These are phyloP conservation scores for Nadsonia commutata DNA, from an alignment of 1,139 yeast genomes.

Conservation along the genomic window DNA sequence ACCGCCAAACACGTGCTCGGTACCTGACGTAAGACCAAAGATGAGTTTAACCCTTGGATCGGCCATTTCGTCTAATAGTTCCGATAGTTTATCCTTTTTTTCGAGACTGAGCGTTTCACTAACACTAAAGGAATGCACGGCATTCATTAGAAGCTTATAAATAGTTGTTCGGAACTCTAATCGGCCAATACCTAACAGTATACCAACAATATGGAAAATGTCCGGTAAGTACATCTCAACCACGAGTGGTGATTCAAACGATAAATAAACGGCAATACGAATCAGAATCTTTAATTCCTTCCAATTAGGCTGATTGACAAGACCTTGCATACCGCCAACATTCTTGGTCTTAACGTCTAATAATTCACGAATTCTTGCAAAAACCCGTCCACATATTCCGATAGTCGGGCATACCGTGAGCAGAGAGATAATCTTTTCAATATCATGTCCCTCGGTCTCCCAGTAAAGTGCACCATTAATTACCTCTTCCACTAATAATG, in stretches of 20 bases:
- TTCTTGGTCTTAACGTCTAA: neutral
- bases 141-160: slow-evolving; percentile 51
- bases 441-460: slow-evolving; percentile 27
- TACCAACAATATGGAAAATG: slow-evolving; percentile 50
- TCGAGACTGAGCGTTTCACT: slow-evolving; percentile 36
- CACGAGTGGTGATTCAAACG: slow-evolving; percentile 56
- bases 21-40: slow-evolving; percentile 67
- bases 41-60: slow-evolving; percentile 61
- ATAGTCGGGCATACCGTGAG: slow-evolving; percentile 54
- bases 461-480: slow-evolving; percentile 51
- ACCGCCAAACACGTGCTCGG: neutral
- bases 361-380: slow-evolving; percentile 31
- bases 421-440: slow-evolving; percentile 32
- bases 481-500: slow-evolving; percentile 54
- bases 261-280: slow-evolving; percentile 48
- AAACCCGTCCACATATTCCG: slow-evolving; percentile 55
- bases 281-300: slow-evolving; percentile 61
- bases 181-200: slow-evolving; percentile 62
- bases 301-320: slow-evolving; percentile 49
- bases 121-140: slow-evolving; percentile 56
- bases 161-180: slow-evolving; percentile 52
- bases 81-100: slow-evolving; percentile 33
- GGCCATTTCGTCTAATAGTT: slow-evolving; percentile 44
- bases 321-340: slow-evolving; percentile 1
- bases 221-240: slow-evolving; percentile 63